Evolutionary conservation across 1,284 basidiomycete genomes (phyloP), one percentile per base, ranked within the genome.

Genomic region (Ustilago sp.): DNA sequence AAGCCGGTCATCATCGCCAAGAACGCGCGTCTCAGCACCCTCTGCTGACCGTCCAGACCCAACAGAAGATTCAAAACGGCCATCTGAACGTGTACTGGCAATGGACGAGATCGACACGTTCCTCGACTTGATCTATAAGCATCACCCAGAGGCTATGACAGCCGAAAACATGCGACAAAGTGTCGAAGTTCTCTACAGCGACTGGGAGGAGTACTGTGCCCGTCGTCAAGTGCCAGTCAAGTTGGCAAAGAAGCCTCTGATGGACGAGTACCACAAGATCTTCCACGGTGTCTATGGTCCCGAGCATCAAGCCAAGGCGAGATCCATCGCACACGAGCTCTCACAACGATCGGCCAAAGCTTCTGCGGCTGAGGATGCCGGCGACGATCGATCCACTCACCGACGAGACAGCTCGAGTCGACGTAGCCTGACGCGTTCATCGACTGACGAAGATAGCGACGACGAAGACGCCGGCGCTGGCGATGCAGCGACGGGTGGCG

Each of bases 211-310:
- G 9, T 70, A 32, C 38, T 77, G 75, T 28, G 51, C 71, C 3
- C 64, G 45, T 3, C 74, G 74, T 28, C 59, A 67, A 43, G 64
- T 62, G 3, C 58, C 64, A 12, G 63, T 68, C 32, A 51, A 50
- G 34, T 31, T 65, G 34, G 56, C 62, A 31, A 77, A 77, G 59
- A 74, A 74, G 59, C 64, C 75, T 6, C 68, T 77, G 28, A 74
- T 77, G 75, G 75, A 73, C n/a, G 75, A 77, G 38, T 77, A 68
- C 19, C 54, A 34, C 51, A 77, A 77, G 47, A 67, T 77, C 31
- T 76, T 71, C 65, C 63, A 65, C 15, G 74, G 74, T 31, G 36
- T 65, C 28, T 76, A 76, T 32, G 74, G 74, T 6, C 35, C 74
- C 4, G 62, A 68, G 7, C 41, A 45, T 17, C 74, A 76, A 52